These are phyloP conservation scores for Colletotrichum gloeosporioides DNA, from an alignment of 2,329 filamentous ascomycete genomes.

Conservation along the genomic window DNA sequence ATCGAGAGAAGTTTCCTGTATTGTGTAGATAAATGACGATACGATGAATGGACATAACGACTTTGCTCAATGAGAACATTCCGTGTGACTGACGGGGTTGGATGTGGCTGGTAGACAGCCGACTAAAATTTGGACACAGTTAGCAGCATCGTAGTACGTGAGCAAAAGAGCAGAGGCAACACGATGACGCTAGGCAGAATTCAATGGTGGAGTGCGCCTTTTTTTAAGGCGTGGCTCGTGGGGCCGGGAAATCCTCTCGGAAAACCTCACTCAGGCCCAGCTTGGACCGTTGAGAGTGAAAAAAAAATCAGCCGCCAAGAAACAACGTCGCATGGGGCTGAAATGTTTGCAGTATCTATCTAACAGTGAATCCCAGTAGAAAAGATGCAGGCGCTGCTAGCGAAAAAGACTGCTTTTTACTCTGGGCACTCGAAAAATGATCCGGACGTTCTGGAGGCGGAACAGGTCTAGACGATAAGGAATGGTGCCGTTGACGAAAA, in stretches of 20 bases:
- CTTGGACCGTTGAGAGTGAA: neutral
- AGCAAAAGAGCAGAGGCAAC: neutral
- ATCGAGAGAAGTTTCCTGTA: neutral
- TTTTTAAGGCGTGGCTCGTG: neutral
- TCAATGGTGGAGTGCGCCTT: neutral
- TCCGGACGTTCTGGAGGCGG: conserved; percentile 78
- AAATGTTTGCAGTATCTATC: conserved; percentile 93
- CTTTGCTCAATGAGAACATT: neutral
- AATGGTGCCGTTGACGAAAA: conserved; percentile 69
- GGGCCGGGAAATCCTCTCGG: neutral
- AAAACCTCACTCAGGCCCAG: neutral
- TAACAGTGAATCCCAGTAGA: conserved; percentile 84
- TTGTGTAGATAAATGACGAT: conserved; percentile 19
- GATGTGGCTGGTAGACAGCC: neutral
- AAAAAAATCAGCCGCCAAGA: neutral
- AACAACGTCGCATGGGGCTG: neutral
- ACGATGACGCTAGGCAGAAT: neutral
- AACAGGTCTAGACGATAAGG: conserved; percentile 94
- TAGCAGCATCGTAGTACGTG: neutral
- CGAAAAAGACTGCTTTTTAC: conserved; percentile 87
- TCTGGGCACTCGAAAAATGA: conserved; percentile 93
- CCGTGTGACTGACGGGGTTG: neutral
- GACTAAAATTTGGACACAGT: neutral
- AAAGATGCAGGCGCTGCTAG: conserved; percentile 87
- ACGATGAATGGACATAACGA: conserved; percentile 19